These are phyloP conservation scores for Colletotrichum paranaense DNA, from an alignment of 2,329 filamentous ascomycete genomes.

Conservation along the genomic window DNA sequence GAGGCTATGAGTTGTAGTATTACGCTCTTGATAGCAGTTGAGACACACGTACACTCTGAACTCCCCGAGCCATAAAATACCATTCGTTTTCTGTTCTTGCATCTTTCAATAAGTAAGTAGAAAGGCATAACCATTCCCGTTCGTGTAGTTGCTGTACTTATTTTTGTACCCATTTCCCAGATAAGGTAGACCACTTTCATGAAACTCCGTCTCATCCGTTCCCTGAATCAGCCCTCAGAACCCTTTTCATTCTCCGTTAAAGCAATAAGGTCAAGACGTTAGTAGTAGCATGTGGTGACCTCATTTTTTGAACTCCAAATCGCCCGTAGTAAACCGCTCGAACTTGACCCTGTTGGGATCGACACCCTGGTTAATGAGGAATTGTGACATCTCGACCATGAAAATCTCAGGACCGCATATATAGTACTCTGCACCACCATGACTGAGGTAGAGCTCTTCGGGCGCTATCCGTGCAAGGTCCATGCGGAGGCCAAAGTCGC, in stretches of 20 bases:
- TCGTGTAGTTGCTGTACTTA: background rate
- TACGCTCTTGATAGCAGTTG: background rate
- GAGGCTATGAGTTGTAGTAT: background rate
- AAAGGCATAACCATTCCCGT: background rate
- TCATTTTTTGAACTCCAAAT: slow-evolving; percentile 46
- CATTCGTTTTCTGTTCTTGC: background rate
- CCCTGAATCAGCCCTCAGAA: background rate
- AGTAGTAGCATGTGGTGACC: too few relatives aligned
- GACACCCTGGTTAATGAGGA: slow-evolving; percentile 54
- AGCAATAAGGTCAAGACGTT: background rate
- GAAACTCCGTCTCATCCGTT: slow-evolving; percentile 16
- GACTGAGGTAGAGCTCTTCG: slow-evolving; percentile 57
- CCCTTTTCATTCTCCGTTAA: background rate
- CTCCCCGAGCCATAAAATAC: background rate
- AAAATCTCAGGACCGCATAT: slow-evolving; percentile 67
- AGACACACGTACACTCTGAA: background rate
- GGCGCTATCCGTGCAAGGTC: slow-evolving; percentile 58
- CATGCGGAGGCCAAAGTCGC: slow-evolving; percentile 53
- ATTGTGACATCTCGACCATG: slow-evolving; percentile 62
- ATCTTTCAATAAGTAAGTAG: background rate
- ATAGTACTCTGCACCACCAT: slow-evolving; percentile 62
- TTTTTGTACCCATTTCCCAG: background rate
- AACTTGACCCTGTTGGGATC: slow-evolving; percentile 52
- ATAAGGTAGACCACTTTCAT: slow-evolving; percentile 1
- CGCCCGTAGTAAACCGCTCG: slow-evolving; percentile 60